phyloP scores from a whole-genome alignment of 495 filamentous ascomycete genomes.

The Aspergillus steynii region DNA sequence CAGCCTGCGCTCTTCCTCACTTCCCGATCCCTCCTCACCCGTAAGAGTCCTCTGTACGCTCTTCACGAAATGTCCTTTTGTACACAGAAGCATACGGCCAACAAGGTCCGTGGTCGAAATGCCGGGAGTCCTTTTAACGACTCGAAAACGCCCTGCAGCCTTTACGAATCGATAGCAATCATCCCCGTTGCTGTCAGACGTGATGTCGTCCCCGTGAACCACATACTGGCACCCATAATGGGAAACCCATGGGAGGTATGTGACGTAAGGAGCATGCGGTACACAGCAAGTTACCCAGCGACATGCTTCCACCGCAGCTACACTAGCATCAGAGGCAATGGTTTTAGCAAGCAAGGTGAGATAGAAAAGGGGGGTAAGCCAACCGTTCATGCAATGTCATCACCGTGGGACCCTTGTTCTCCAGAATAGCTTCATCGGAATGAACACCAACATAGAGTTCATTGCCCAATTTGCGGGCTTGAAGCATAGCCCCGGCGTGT shows the following conservation, averaged over 20 bases:
- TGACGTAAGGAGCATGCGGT: constrained; percentile 91
- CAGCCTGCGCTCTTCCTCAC: constrained; percentile 60
- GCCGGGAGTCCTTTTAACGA: constrained; percentile 92
- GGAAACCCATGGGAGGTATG: constrained; percentile 86
- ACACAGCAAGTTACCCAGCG: constrained; percentile 87
- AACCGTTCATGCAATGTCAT: constrained; percentile 91
- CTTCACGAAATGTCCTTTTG: constrained; percentile 82
- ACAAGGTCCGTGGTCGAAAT: constrained; percentile 98
- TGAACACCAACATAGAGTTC: constrained; percentile 91
- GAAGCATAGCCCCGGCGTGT: constrained; percentile 95
- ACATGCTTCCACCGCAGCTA: constrained; percentile 88
- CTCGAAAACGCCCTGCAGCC: constrained; percentile 82
- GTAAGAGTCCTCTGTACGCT: constrained; percentile 65
- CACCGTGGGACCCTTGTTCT: constrained; percentile 96
- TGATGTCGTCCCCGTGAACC: constrained; percentile 90
- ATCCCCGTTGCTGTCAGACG: constrained; percentile 78
- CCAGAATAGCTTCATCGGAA: constrained; percentile 89
- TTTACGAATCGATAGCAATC: constrained; percentile 99
- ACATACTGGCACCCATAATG: constrained; percentile 92
- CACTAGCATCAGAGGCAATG: constrained; percentile 33
- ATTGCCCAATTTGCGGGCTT: constrained; percentile 81
- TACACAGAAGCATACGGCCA: constrained; percentile 93
- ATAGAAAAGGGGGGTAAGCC: constrained; percentile 16
- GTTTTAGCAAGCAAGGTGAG: constrained; percentile 24
- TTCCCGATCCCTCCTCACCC: constrained; percentile 72